Conservation (phyloP, 75 land plant species). For the Selaginella tamariscina region DNA sequence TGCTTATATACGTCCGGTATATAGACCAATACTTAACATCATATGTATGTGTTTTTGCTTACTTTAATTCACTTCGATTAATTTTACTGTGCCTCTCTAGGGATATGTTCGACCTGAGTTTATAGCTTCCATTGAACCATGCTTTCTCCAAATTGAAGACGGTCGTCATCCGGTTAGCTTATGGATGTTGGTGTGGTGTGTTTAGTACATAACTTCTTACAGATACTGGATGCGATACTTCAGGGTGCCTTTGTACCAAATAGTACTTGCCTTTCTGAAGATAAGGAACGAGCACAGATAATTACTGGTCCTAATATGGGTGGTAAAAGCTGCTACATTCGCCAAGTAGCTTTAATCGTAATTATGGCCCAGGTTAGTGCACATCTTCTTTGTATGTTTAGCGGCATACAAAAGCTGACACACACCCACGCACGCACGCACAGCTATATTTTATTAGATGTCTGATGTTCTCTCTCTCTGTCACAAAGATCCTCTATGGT, state of each 20-base stretch:
- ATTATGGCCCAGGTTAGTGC: conserved; percentile 86
- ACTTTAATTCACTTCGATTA: no score
- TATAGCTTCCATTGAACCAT: conserved; percentile 46
- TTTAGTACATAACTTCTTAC: conserved; percentile 2
- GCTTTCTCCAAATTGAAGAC: conserved; percentile 48
- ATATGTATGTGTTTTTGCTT: no score
- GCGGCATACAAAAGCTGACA: no score
- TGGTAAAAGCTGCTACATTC: conserved; percentile 99
- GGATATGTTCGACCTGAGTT: conserved; percentile 74
- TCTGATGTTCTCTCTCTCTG: no score
- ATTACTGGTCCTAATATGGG: conserved; percentile 99
- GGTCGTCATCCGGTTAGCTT: conserved; percentile 86
- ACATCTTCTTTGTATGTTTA: no score
- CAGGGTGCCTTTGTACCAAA: conserved; percentile 89
- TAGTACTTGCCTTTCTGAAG: conserved; percentile 56
- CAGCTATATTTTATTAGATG: no score
- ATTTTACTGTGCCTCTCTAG: conserved; percentile 27
- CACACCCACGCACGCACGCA: no score
- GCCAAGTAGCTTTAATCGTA: conserved; percentile 90
- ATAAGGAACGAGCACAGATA: conserved; percentile 60
- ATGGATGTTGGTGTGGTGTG: background rate
- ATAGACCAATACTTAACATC: no score
- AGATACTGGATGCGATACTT: conserved; percentile 68
- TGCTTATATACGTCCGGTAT: no score
- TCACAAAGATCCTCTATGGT: no score